Base-by-base conservation (phyloP, 441 rosid genomes). In the Populus hybrid region DNA sequence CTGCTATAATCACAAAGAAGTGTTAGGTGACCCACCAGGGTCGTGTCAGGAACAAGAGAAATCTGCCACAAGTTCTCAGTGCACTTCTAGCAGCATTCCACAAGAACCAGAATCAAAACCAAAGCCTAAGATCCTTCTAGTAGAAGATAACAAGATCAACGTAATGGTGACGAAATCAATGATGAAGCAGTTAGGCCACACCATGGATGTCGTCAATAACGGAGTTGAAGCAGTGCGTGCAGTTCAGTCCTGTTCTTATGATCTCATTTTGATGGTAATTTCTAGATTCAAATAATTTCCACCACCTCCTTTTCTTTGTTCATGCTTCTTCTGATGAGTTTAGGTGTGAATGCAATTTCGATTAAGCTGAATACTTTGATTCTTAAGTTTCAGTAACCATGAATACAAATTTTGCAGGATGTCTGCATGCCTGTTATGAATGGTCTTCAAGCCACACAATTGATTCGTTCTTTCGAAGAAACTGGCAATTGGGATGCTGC, bases 371-470 rank as follows among this genome's bases (percentile, higher is more conserved):
- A 69, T 50, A 56, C 28, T 74, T 28, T 2, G 20, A 59, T 40
- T 26, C 18, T n/a, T n/a, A 38, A 64, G 56, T 26, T 64, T 73
- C 31, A 9, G 53, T 63, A 70, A 84, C 68, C 78, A 10, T 70
- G 69, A 66, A 38, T 9, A 35, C 66, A 10, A 45, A 24, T 35
- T 82, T 68, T 77, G 71, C 86, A 95, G 98, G 99, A 96, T 83
- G 98, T 96, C 18, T 92, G 92, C 90, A 94, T 96, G 98, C 99
- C 99, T 2, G 90, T 91, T 68, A 87, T 96, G 91, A 93, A 92
- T 81, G 98, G 99, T 75, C 91, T 92, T 71, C 85, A 93, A 88
- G 98, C 98, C 36, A 96, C 98, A 69, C 94, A 91, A 81, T 40
- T 94, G 70, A 93, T 96, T 68, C 98, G 99, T 69, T 92, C 97